Evolutionary conservation across 2,329 filamentous ascomycete species (phyloP).

Genomic region (Cadophora sp.): DNA sequence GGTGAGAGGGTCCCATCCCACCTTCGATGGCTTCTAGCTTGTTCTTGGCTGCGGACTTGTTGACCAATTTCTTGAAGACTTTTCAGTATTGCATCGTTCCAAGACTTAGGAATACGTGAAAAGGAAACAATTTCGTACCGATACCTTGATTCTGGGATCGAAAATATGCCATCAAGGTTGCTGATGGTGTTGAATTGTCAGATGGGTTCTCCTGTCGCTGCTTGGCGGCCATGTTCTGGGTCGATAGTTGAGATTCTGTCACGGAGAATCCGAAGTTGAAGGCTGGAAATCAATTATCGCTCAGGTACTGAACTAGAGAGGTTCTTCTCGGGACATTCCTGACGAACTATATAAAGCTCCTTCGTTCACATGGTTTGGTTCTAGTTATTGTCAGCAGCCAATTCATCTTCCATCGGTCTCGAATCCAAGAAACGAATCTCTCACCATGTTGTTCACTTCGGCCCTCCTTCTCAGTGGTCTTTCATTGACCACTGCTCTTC

Average conservation of each 20-base stretch:
- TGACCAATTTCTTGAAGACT: conserved; percentile 10
- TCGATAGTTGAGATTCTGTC: not conserved
- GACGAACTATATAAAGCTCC: conserved; percentile 4
- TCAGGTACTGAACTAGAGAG: not conserved
- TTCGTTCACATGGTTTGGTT: not conserved
- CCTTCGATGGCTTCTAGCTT: conserved; percentile 16
- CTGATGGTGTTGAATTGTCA: not conserved
- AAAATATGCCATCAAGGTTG: conserved; percentile 15
- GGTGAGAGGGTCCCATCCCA: not conserved
- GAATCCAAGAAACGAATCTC: conserved; percentile 3
- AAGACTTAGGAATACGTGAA: conserved; percentile 10
- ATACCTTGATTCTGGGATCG: conserved; percentile 6
- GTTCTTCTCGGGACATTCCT: not conserved
- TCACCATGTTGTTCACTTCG: conserved; percentile 18
- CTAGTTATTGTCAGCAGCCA: not conserved
- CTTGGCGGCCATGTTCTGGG: conserved; percentile 11
- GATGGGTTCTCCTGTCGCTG: not conserved
- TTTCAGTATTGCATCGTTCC: conserved; percentile 1
- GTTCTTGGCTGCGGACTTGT: conserved; percentile 10
- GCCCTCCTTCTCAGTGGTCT: conserved; percentile 13
- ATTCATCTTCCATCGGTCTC: not conserved
- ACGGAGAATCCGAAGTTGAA: not conserved
- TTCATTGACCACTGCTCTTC: conserved; percentile 17
- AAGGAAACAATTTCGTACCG: not conserved
- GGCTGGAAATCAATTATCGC: not conserved